These are phyloP conservation scores for Psilocybe sp. DNA, from an alignment of 768 basidiomycete species.

Conservation along the genomic window DNA sequence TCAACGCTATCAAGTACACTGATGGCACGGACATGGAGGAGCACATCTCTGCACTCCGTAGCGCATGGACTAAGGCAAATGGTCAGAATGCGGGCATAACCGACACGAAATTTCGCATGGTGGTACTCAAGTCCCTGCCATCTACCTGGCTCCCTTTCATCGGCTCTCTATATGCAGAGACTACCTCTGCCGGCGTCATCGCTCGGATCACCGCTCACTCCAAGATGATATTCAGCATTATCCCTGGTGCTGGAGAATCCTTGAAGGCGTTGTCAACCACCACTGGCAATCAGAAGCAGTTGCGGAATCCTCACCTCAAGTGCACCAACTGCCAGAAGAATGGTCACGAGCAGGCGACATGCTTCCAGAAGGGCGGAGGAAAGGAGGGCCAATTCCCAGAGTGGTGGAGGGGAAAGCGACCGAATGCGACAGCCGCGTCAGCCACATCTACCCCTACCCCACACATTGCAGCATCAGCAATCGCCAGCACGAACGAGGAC, in stretches of 20 bases:
- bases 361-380: constrained; percentile 31
- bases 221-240: not conserved
- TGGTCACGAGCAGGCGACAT: constrained; percentile 23
- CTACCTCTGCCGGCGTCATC: constrained; percentile 10
- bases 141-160: constrained; percentile 17
- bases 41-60: too few species aligned
- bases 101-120: constrained; percentile 14
- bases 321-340: constrained; percentile 19
- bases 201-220: constrained; percentile 2
- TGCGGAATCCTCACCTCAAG: not conserved
- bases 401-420: too few species aligned
- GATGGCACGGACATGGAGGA: too few species aligned
- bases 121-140: constrained; percentile 18
- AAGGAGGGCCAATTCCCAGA: constrained; percentile 35
- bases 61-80: constrained; percentile 3
- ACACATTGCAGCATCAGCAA: not conserved
- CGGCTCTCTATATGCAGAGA: constrained; percentile 8
- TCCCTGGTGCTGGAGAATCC: not conserved
- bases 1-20: too few species aligned
- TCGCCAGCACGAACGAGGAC: not conserved
- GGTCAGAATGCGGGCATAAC: constrained; percentile 1
- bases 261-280: not conserved
- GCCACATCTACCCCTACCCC: not conserved
- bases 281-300: not conserved
- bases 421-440: not conserved